Conservation (phyloP, 768 basidiomycete species). For the Suillus weaverae region DNA sequence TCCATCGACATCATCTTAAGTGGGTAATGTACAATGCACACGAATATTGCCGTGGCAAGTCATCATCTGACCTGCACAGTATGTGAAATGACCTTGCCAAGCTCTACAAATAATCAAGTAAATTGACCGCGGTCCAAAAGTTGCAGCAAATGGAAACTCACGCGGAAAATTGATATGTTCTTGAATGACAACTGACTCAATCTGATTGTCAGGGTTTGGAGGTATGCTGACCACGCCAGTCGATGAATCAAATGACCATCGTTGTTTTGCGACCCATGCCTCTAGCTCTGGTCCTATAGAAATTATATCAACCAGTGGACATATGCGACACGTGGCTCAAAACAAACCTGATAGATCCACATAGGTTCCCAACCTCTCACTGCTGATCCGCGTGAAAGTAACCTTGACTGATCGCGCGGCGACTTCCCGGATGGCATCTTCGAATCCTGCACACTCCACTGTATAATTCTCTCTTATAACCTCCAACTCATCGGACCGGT, state of each 20-base stretch:
- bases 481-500: conserved; percentile 69
- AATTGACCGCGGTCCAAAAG: neutral
- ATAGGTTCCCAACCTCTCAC: conserved; percentile 68
- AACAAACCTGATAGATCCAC: conserved; percentile 61
- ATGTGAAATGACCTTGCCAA: conserved; percentile 75
- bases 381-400: conserved; percentile 72
- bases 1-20: neutral
- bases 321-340: conserved; percentile 8
- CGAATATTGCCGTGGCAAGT: conserved; percentile 6
- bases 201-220: conserved; percentile 85
- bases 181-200: conserved; percentile 81
- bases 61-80: conserved; percentile 54
- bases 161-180: conserved; percentile 81
- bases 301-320: neutral
- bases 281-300: conserved; percentile 54
- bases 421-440: conserved; percentile 78
- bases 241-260: conserved; percentile 60
- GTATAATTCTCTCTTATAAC: conserved; percentile 84
- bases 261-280: conserved; percentile 60
- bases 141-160: conserved; percentile 39
- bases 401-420: conserved; percentile 75
- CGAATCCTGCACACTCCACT: conserved; percentile 79
- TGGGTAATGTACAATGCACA: neutral
- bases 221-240: conserved; percentile 66
- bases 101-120: conserved; percentile 45